Percentiles rank a stretch among this genome's conserved stretches.
Evolutionary conservation across 768 basidiomycete genomes (phyloP).

Genomic region (Rhodotorula toruloides): DNA sequence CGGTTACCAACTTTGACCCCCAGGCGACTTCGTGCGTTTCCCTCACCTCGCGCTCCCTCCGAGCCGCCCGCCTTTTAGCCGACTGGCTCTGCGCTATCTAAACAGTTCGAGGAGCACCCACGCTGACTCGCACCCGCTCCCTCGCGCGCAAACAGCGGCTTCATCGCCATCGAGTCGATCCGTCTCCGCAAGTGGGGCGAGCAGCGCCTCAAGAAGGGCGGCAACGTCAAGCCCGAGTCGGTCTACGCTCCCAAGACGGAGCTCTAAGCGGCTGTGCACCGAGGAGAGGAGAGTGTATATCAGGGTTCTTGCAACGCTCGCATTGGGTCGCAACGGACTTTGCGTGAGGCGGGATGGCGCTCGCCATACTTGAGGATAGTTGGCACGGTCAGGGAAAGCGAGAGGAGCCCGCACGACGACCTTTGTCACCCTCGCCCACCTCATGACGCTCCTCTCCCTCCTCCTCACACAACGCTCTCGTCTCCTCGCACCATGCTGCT

Average conservation of each 20-base stretch:
- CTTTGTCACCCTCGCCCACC: too few relatives aligned
- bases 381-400: too few relatives aligned
- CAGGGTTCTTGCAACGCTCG: too few relatives aligned
- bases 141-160: conserved; percentile 55
- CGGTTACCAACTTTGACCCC: conserved; percentile 95
- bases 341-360: neutral
- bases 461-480: too few relatives aligned
- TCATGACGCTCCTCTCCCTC: too few relatives aligned
- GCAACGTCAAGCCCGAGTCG: conserved; percentile 34
- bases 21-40: conserved; percentile 49
- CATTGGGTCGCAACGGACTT: too few relatives aligned
- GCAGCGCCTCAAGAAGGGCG: conserved; percentile 28
- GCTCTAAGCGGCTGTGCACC: conserved; percentile 6
- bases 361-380: too few relatives aligned
- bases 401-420: too few relatives aligned
- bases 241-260: conserved; percentile 32
- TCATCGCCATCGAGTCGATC: conserved; percentile 96
- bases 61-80: neutral
- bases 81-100: neutral
- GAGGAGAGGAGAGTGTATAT: too few relatives aligned
- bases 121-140: conserved; percentile 10
- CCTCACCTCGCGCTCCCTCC: neutral
- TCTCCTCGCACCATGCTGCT: conserved; percentile 3
- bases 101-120: too few relatives aligned
- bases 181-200: conserved; percentile 55